Percentiles rank a stretch among this genome's conserved stretches.
Evolutionary conservation across 371 early-diverging fungal genomes (phyloP).

Genomic region (Batkoa obscura): DNA sequence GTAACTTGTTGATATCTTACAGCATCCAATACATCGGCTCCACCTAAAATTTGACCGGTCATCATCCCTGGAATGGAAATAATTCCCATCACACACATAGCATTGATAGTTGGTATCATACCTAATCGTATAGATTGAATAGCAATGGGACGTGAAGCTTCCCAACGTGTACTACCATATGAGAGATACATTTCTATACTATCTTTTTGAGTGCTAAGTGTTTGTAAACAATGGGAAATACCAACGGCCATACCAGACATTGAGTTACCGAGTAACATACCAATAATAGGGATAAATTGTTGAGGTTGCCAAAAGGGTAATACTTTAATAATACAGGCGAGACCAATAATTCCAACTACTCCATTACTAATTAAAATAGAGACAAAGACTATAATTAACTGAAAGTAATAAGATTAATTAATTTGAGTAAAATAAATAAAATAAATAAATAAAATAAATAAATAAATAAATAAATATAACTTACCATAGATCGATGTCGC

Average conservation of each 20-base stretch:
- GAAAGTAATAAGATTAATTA: neutral
- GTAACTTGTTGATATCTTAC: conserved; percentile 14
- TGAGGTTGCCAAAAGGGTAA: conserved; percentile 50
- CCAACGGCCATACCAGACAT: conserved; percentile 74
- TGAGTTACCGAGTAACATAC: conserved; percentile 67
- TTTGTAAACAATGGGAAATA: neutral
- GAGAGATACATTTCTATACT: conserved; percentile 51
- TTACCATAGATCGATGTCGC: conserved; percentile 8
- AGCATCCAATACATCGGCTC: conserved; percentile 61
- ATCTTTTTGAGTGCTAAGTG: conserved; percentile 32
- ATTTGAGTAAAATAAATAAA: too few relatives aligned
- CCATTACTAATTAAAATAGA: conserved; percentile 3
- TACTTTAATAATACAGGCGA: neutral
- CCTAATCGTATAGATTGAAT: conserved; percentile 50
- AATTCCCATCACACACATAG: conserved; percentile 47
- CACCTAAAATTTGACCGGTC: conserved; percentile 79
- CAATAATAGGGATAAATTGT: conserved; percentile 71
- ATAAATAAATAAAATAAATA: too few relatives aligned
- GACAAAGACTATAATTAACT: conserved; percentile 7
- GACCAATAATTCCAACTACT: conserved; percentile 8
- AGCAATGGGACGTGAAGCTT: conserved; percentile 51
- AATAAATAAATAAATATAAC: too few relatives aligned
- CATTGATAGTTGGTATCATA: conserved; percentile 64
- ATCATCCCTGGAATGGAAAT: conserved; percentile 80
- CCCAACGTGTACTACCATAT: conserved; percentile 72